Evolutionary conservation across 768 basidiomycete species (phyloP), one percentile per base, ranked within the genome.

Genomic region (Peribolospora baueri): DNA sequence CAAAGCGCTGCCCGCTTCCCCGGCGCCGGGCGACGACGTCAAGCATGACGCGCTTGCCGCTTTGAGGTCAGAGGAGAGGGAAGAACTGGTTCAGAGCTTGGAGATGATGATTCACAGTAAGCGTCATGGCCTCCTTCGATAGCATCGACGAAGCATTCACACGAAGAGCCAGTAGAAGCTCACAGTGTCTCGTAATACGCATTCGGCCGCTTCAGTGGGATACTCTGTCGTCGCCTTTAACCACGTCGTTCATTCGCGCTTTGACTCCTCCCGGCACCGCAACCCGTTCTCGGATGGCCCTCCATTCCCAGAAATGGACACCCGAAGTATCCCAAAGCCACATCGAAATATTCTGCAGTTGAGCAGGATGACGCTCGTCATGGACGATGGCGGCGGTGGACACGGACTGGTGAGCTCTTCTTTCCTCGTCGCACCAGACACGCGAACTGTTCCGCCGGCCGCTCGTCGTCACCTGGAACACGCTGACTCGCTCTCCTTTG

Each of bases 311-410:
- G 62, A 63, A 4, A 65, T 87, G 7, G 65, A 84, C n/a, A 65
- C 69, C n/a, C 75, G 74, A 56, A 75, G 74, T 56, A 55, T 55
- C 42, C n/a, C 51, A 3, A 69, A 72, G 11, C 72, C 82, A 47
- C 64, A 70, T 1, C 78, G 80, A 0, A 67, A 82, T 41, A 67
- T 82, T 3, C 77, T 75, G 56, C 69, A 64, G 57, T 52, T 90
- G 52, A 84, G 82, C 65, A 71, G 84, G 51, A 64, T 90, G 54
- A 84, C 78, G n/a, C 79, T 88, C 51, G 70, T 82, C 8, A 72
- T 86, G 7, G 80, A 85, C 58, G 77, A 84, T 61, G 81, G 80
- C 46, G 85, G 84, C 62, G 82, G 25, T 25, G 86, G 65, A 85
- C 84, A 65, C 82, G 84, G 1, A 81, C 82, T 61, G 82, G 84